Evolutionary conservation across 176 grass and related monocot genomes (phyloP).

Genomic region (Oryza australiensis): DNA sequence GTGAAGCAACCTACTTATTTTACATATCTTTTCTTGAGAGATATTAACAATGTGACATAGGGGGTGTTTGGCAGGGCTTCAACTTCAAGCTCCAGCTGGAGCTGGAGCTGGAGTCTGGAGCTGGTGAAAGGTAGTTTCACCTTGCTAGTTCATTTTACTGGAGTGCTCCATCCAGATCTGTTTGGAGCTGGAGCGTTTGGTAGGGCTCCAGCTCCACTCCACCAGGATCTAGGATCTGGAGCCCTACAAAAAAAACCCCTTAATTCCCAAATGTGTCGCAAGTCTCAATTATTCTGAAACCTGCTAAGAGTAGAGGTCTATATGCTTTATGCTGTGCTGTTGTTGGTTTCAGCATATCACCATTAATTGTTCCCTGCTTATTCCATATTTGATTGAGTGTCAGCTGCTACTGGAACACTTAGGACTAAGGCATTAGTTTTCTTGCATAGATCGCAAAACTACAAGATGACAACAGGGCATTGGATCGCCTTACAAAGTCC

Average conservation of each 20-base stretch:
- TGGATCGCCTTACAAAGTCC: conserved; percentile 80
- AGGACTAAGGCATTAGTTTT: neutral
- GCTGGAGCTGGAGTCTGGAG: no score
- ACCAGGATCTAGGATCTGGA: no score
- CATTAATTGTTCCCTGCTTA: neutral
- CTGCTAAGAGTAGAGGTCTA: neutral
- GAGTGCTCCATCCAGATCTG: no score
- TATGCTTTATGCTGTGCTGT: conserved; percentile 9
- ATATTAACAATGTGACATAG: neutral
- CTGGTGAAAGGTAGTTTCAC: no score
- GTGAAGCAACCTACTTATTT: neutral
- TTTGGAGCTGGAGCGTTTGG: no score
- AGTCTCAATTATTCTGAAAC: neutral
- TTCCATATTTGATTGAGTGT: conserved; percentile 27
- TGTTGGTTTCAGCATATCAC: conserved; percentile 2
- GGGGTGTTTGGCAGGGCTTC: no score
- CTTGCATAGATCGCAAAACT: conserved; percentile 72
- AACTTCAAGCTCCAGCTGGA: no score
- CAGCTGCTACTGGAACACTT: neutral
- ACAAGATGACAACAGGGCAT: conserved; percentile 73
- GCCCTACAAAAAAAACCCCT: no score
- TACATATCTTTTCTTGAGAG: neutral
- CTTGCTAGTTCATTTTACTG: no score
- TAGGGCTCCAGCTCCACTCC: no score
- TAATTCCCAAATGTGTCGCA: neutral